These are phyloP conservation scores for Microsporum canis DNA, from an alignment of 2,329 filamentous ascomycete genomes.

Conservation along the genomic window DNA sequence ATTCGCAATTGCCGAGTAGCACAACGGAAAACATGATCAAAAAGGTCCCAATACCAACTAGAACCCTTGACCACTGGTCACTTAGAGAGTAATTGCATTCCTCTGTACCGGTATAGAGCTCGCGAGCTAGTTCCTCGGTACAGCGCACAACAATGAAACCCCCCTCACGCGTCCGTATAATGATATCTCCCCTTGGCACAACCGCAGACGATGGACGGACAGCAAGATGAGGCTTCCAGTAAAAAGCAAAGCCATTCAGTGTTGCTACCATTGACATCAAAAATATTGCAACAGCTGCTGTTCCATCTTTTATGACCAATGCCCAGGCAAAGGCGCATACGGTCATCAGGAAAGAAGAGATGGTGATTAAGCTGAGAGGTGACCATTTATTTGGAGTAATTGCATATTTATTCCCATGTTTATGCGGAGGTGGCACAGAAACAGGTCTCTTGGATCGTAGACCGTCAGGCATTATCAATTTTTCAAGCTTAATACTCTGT, in stretches of 20 bases:
- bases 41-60: slow-evolving; percentile 49
- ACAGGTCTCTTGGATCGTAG: background rate
- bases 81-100: slow-evolving; percentile 47
- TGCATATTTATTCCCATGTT: slow-evolving; percentile 2
- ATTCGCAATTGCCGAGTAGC: slow-evolving; percentile 51
- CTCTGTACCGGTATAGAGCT: slow-evolving; percentile 51
- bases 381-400: slow-evolving; percentile 34
- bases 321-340: slow-evolving; percentile 16
- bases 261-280: slow-evolving; percentile 44
- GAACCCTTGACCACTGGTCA: slow-evolving; percentile 37
- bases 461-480: slow-evolving; percentile 1
- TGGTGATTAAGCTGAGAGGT: slow-evolving; percentile 44
- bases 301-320: slow-evolving; percentile 37
- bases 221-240: slow-evolving; percentile 47
- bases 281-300: slow-evolving; percentile 42
- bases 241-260: slow-evolving; percentile 46
- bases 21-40: slow-evolving; percentile 52
- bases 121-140: slow-evolving; percentile 50
- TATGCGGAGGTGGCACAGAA: background rate
- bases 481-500: slow-evolving; percentile 1
- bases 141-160: slow-evolving; percentile 49
- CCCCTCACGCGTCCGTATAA: slow-evolving; percentile 50
- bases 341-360: slow-evolving; percentile 38
- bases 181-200: slow-evolving; percentile 48
- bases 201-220: slow-evolving; percentile 39